phyloP scores from a whole-genome alignment of 805 yeast species.

The Lipomyces lipofer region DNA sequence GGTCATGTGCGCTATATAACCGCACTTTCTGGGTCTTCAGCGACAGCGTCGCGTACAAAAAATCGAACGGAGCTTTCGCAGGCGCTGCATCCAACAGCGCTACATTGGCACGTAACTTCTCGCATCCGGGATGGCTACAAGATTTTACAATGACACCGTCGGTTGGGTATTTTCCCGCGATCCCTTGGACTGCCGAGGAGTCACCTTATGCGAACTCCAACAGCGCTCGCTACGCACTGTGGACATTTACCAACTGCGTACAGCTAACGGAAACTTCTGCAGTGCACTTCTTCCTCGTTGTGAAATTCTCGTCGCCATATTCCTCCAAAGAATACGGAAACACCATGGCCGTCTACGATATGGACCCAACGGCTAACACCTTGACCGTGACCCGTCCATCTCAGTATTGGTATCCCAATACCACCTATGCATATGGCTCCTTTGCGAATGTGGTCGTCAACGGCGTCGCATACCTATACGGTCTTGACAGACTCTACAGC shows the following conservation, averaged over 20 bases:
- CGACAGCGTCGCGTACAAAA: constrained; percentile 18
- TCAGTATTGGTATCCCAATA: constrained; percentile 5
- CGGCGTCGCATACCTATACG: constrained; percentile 25
- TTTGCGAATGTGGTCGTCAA: constrained; percentile 28
- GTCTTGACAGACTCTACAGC: constrained; percentile 14
- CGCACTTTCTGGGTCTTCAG: constrained; percentile 24
- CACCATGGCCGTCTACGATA: constrained; percentile 14
- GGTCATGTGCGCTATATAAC: constrained; percentile 22
- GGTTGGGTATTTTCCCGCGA: constrained; percentile 15
- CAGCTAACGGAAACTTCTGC: constrained; percentile 13
- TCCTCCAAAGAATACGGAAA: constrained; percentile 11
- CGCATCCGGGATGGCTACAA: not conserved
- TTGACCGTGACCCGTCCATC: constrained; percentile 12
- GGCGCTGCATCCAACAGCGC: constrained; percentile 11
- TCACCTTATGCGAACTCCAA: not conserved
- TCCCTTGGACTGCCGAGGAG: constrained; percentile 19
- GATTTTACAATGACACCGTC: constrained; percentile 10
- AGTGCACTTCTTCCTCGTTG: constrained; percentile 15
- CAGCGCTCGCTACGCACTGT: constrained; percentile 19
- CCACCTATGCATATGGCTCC: constrained; percentile 22
- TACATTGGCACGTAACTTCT: constrained; percentile 8
- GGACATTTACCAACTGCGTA: constrained; percentile 29
- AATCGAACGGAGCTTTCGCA: constrained; percentile 4
- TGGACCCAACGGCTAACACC: constrained; percentile 14
- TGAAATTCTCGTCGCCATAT: constrained; percentile 6